These are phyloP conservation scores for Lojkania enalia DNA, from an alignment of 2,329 filamentous ascomycete species.

Conservation along the genomic window DNA sequence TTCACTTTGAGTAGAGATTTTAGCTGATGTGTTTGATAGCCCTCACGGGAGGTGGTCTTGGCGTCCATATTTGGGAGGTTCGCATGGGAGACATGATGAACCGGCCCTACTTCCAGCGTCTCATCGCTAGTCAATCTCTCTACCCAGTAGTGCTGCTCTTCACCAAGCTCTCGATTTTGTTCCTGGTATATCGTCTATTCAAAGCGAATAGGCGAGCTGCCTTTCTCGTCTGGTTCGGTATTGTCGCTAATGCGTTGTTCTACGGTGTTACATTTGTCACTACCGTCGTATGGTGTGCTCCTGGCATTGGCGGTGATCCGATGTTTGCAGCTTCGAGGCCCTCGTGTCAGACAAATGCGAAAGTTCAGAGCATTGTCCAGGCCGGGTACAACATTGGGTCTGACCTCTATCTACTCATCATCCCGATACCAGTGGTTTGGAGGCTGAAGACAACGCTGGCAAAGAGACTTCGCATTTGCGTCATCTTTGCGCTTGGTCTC, in stretches of 20 bases:
- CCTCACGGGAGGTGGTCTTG: neutral
- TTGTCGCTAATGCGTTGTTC: conserved; percentile 1
- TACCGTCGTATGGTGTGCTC: conserved; percentile 6
- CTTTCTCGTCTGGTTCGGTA: conserved; percentile 1
- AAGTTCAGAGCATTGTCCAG: neutral
- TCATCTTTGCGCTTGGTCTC: conserved; percentile 6
- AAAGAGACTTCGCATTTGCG: neutral
- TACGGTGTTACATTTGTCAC: conserved; percentile 3
- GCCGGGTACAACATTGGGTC: conserved; percentile 7
- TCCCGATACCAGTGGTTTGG: conserved; percentile 3
- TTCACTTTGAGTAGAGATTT: neutral
- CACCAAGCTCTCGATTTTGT: conserved; percentile 6
- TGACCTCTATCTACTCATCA: conserved; percentile 5
- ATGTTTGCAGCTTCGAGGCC: conserved; percentile 2
- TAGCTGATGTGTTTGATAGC: neutral
- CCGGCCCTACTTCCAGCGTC: conserved; percentile 1
- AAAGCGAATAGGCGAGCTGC: neutral
- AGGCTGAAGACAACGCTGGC: conserved; percentile 2
- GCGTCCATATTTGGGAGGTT: conserved; percentile 1
- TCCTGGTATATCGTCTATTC: conserved; percentile 5
- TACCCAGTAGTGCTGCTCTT: conserved; percentile 4
- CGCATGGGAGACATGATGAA: conserved; percentile 3
- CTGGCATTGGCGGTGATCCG: conserved; percentile 1
- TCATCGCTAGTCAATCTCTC: conserved; percentile 3
- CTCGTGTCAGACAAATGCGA: neutral